phyloP scores from a whole-genome alignment of 164 flowering plant species.

The Vitis rotundifolia region DNA sequence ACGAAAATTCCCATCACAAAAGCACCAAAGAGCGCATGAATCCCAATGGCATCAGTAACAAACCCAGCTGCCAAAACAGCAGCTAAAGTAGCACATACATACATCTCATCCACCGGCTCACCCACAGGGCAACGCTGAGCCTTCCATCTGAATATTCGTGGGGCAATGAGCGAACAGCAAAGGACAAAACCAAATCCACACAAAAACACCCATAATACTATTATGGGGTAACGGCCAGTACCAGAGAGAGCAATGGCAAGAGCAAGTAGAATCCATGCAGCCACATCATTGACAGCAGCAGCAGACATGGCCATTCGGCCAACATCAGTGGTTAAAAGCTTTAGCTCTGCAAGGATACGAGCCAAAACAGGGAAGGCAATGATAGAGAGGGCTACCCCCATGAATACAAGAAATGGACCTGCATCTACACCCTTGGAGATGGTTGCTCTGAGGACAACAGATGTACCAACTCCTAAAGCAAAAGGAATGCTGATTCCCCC shows the following conservation, averaged over 20 bases:
- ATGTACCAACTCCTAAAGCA: constrained; percentile 1
- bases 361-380: constrained; percentile 35
- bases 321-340: constrained; percentile 34
- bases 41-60: too few relatives aligned
- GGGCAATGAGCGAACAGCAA: too few relatives aligned
- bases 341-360: constrained; percentile 32
- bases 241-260: constrained; percentile 21
- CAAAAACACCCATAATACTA: too few relatives aligned
- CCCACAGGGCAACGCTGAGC: too few relatives aligned
- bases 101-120: too few relatives aligned
- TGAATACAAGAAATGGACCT: constrained; percentile 10
- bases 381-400: constrained; percentile 27
- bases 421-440: background rate
- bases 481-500: constrained; percentile 11
- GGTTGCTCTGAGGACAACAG: background rate
- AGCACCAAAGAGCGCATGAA: too few relatives aligned
- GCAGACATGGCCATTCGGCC: constrained; percentile 32
- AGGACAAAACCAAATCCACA: too few relatives aligned
- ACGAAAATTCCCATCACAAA: too few relatives aligned
- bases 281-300: constrained; percentile 32
- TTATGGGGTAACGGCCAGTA: too few relatives aligned
- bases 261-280: constrained; percentile 31
- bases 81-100: too few relatives aligned
- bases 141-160: too few relatives aligned
- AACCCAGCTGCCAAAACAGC: too few relatives aligned